Evolutionary conservation across 495 filamentous ascomycete species (phyloP).

Genomic region (Peziza echinospora): DNA sequence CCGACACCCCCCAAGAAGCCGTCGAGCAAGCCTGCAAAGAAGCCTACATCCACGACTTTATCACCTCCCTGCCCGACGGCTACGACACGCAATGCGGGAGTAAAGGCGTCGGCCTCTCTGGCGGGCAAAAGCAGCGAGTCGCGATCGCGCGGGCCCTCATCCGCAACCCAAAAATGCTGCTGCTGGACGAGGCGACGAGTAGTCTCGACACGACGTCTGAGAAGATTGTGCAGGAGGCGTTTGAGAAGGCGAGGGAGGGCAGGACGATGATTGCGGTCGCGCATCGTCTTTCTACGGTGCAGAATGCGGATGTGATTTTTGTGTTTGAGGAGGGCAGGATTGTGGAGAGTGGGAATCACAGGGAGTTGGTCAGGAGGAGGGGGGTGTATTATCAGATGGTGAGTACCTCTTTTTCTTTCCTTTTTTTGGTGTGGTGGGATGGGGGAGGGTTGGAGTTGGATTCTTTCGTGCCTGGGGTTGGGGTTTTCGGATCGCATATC

Average conservation of each 20-base stretch:
- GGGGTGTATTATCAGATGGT: conserved; percentile 19
- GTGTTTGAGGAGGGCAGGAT: conserved; percentile 21
- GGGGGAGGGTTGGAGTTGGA: no score
- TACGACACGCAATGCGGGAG: conserved; percentile 40
- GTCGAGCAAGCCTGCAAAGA: conserved; percentile 34
- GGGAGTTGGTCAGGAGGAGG: conserved; percentile 15
- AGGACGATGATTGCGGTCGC: conserved; percentile 56
- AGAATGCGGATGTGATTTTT: conserved; percentile 22
- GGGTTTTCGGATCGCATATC: no score
- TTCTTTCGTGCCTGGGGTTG: no score
- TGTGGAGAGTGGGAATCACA: conserved; percentile 22
- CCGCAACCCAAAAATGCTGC: conserved; percentile 42
- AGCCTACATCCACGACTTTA: conserved; percentile 42
- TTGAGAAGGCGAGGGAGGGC: conserved; percentile 36
- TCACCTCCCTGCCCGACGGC: conserved; percentile 35
- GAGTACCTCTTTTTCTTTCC: neutral
- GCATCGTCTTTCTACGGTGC: conserved; percentile 25
- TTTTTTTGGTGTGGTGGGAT: no score
- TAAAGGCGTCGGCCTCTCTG: conserved; percentile 43
- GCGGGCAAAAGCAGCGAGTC: conserved; percentile 57
- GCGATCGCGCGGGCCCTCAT: conserved; percentile 57
- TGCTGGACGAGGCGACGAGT: conserved; percentile 62
- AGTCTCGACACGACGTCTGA: conserved; percentile 57
- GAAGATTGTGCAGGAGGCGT: conserved; percentile 43
- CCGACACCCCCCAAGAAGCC: conserved; percentile 24